phyloP scores from a whole-genome alignment of 805 yeast genomes.

The Wickerhamiella bombiphila region DNA sequence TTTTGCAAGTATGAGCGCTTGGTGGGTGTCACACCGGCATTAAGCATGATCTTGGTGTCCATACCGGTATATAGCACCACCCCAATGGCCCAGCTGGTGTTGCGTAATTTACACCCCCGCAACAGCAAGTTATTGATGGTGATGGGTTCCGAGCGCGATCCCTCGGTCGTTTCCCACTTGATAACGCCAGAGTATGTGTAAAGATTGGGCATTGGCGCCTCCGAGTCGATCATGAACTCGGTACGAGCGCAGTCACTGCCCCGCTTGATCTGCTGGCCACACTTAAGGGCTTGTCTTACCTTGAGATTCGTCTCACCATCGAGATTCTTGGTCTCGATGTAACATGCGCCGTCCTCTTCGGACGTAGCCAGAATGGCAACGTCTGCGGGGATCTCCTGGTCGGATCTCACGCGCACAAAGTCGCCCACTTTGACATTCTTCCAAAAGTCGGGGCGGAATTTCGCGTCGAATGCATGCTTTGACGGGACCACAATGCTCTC shows the following conservation, averaged over 20 bases:
- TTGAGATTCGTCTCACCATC: slow-evolving; percentile 73
- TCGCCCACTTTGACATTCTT: slow-evolving; percentile 69
- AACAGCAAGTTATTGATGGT: slow-evolving; percentile 50
- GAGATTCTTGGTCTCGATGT: slow-evolving; percentile 55
- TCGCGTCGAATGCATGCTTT: slow-evolving; percentile 24
- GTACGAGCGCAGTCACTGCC: slow-evolving; percentile 21
- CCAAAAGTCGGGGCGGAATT: slow-evolving; percentile 48
- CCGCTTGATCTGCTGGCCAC: slow-evolving; percentile 45
- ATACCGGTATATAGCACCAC: slow-evolving; percentile 58
- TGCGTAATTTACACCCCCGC: slow-evolving; percentile 61
- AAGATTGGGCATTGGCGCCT: slow-evolving; percentile 50
- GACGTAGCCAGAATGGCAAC: slow-evolving; percentile 52
- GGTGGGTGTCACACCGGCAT: slow-evolving; percentile 68
- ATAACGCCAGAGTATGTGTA: slow-evolving; percentile 37
- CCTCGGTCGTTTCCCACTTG: slow-evolving; percentile 12
- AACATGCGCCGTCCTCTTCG: slow-evolving; percentile 56
- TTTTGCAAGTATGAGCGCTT: slow-evolving; percentile 53
- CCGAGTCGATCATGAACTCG: slow-evolving; percentile 52
- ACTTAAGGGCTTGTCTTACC: slow-evolving; percentile 38
- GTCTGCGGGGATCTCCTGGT: slow-evolving; percentile 74
- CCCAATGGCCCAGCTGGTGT: slow-evolving; percentile 67
- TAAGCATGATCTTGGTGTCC: slow-evolving; percentile 67
- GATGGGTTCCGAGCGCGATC: slow-evolving; percentile 35
- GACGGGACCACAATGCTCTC: slow-evolving; percentile 18
- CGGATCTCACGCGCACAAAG: slow-evolving; percentile 47